phyloP scores from a whole-genome alignment of 2,329 filamentous ascomycete genomes.

The Dothistroma pini region DNA sequence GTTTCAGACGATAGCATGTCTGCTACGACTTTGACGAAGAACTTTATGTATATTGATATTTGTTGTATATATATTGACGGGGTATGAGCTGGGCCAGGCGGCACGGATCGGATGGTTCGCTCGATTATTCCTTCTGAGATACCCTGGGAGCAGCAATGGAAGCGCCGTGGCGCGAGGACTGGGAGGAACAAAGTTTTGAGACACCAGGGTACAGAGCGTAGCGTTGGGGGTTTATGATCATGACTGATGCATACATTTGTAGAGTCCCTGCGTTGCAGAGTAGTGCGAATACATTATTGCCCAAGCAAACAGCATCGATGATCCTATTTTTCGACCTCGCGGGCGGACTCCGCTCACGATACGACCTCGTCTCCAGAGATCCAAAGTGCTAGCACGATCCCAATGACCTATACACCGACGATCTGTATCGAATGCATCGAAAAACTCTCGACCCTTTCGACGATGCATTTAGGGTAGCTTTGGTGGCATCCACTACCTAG shows the following conservation, averaged over 20 bases:
- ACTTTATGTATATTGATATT: slow-evolving; percentile 1
- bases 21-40: neutral
- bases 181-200: neutral
- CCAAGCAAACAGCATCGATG: neutral
- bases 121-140: slow-evolving; percentile 11
- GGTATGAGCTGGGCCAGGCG: neutral
- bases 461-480: no score
- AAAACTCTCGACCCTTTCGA: no score
- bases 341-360: no score
- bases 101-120: neutral
- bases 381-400: no score
- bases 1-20: slow-evolving; percentile 14
- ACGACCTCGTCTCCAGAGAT: no score
- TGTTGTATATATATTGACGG: slow-evolving; percentile 2
- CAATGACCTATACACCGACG: no score
- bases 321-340: no score
- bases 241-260: neutral
- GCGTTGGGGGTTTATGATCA: neutral
- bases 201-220: neutral
- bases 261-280: neutral
- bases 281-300: neutral
- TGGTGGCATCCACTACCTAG: no score
- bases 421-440: no score
- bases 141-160: slow-evolving; percentile 3
- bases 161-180: neutral